Evolutionary conservation across 768 basidiomycete species (phyloP).

Genomic region (Trametes sanguinea): DNA sequence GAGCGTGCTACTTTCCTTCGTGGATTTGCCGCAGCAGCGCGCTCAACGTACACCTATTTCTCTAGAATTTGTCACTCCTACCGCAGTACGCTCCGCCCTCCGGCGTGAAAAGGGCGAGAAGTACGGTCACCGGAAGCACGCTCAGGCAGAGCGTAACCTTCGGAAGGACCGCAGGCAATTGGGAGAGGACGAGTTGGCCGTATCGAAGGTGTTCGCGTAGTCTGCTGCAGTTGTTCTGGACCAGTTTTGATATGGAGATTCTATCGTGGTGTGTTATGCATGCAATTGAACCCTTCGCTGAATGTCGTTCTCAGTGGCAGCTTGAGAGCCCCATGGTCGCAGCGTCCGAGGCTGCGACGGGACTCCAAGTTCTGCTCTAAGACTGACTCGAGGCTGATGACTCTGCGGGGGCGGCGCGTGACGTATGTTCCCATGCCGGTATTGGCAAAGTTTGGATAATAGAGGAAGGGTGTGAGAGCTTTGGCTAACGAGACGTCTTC

Average conservation of each 20-base stretch:
- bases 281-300: not conserved
- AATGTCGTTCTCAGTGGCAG: not conserved
- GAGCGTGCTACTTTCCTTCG: conserved; percentile 27
- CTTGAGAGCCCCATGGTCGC: no score
- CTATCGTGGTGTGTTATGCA: not conserved
- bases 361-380: no score
- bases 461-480: no score
- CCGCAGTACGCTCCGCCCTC: conserved; percentile 69
- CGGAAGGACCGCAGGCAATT: conserved; percentile 66
- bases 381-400: no score
- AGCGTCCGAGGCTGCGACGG: no score
- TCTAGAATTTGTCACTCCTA: conserved; percentile 90
- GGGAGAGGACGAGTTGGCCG: conserved; percentile 78
- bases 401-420: no score
- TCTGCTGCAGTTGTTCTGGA: not conserved
- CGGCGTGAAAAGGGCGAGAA: conserved; percentile 76
- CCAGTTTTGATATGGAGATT: not conserved
- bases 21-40: not conserved
- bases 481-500: no score
- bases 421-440: no score
- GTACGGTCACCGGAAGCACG: conserved; percentile 82
- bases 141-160: conserved; percentile 61
- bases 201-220: conserved; percentile 88
- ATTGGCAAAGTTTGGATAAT: no score
- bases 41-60: conserved; percentile 8